Percentiles rank a stretch among this genome's conserved stretches.
phyloP scores from a whole-genome alignment of 2,329 filamentous ascomycete genomes.

The Arthrocladium fulminans region DNA sequence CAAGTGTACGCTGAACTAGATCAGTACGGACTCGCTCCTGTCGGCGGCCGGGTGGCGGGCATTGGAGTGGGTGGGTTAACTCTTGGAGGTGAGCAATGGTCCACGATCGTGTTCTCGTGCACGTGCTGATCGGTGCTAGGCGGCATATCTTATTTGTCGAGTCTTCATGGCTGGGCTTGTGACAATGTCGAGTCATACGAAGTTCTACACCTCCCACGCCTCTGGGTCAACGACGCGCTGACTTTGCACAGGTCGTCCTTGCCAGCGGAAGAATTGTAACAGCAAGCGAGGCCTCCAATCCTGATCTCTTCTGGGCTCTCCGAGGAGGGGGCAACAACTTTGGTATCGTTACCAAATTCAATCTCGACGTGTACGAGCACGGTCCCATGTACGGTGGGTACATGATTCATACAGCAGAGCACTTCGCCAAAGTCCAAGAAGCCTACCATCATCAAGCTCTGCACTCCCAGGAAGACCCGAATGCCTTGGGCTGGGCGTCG shows the following conservation, averaged over 20 bases:
- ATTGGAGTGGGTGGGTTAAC: slow-evolving; percentile 6
- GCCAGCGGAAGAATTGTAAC: slow-evolving; percentile 32
- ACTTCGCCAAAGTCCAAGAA: not conserved
- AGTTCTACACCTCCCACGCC: slow-evolving; percentile 10
- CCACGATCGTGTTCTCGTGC: not conserved
- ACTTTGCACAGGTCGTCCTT: slow-evolving; percentile 24
- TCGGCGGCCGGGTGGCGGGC: not conserved
- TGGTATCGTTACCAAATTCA: slow-evolving; percentile 28
- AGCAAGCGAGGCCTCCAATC: slow-evolving; percentile 27
- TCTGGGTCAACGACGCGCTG: not conserved
- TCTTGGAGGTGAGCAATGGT: not conserved
- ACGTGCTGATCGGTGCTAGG: not conserved
- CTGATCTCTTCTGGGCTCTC: slow-evolving; percentile 35
- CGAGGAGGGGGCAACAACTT: slow-evolving; percentile 36
- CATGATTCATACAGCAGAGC: not conserved
- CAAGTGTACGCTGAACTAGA: not conserved
- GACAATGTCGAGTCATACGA: slow-evolving; percentile 31
- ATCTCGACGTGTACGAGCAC: not conserved
- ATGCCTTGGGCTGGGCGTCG: not conserved
- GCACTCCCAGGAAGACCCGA: not conserved
- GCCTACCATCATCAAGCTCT: not conserved
- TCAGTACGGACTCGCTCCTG: not conserved
- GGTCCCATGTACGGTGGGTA: not conserved
- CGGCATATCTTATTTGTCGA: slow-evolving; percentile 29
- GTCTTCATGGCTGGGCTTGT: slow-evolving; percentile 28